Conservation (phyloP, 2,329 filamentous ascomycete genomes). For the Cladosporium halotolerans region DNA sequence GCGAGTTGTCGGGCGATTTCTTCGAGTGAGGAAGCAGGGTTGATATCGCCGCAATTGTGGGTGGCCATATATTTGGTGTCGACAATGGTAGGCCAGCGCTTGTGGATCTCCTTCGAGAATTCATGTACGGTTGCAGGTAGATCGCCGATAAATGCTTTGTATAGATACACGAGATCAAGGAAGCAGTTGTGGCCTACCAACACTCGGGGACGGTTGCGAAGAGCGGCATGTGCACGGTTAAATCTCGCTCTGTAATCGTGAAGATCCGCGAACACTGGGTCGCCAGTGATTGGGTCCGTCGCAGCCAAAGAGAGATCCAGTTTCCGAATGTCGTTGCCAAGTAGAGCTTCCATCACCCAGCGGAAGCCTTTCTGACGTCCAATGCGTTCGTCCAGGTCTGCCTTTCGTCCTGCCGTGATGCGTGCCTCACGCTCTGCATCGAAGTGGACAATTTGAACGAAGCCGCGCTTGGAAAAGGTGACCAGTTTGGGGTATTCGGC, state of each 20-base stretch:
- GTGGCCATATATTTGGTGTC: slow-evolving; percentile 61
- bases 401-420: slow-evolving; percentile 33
- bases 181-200: slow-evolving; percentile 62
- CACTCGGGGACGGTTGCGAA: slow-evolving; percentile 44
- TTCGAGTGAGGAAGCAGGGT: slow-evolving; percentile 43
- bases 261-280: slow-evolving; percentile 31
- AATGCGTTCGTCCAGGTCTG: slow-evolving; percentile 36
- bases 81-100: slow-evolving; percentile 51
- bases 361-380: slow-evolving; percentile 42
- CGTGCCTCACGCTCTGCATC: slow-evolving; percentile 40
- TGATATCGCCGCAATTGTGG: slow-evolving; percentile 48
- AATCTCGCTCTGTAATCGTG: slow-evolving; percentile 33
- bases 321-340: slow-evolving; percentile 31
- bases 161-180: slow-evolving; percentile 58
- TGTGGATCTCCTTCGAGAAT: slow-evolving; percentile 48
- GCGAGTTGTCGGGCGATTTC: slow-evolving; percentile 41
- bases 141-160: slow-evolving; percentile 54
- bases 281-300: slow-evolving; percentile 29
- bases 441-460: slow-evolving; percentile 37
- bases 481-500: slow-evolving; percentile 50
- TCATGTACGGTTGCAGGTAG: slow-evolving; percentile 50
- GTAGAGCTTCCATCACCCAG: slow-evolving; percentile 45
- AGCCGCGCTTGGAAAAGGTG: slow-evolving; percentile 37
- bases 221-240: slow-evolving; percentile 33
- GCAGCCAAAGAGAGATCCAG: slow-evolving; percentile 35